These are phyloP conservation scores for Cryomyces minteri DNA, from an alignment of 495 filamentous ascomycete species.

Conservation along the genomic window DNA sequence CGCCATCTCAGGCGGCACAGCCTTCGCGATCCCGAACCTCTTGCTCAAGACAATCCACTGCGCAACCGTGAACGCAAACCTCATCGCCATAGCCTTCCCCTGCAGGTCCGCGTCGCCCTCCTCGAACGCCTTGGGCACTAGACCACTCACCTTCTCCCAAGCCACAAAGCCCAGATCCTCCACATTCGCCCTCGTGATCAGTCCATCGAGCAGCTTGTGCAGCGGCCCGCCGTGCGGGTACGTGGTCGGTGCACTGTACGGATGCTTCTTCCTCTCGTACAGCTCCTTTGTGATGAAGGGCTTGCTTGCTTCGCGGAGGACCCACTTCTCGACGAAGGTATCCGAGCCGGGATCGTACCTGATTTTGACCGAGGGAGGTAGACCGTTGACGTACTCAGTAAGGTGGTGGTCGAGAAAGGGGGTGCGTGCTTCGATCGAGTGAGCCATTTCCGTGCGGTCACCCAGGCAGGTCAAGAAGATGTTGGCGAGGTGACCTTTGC, in stretches of 20 bases:
- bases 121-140: conserved; percentile 18
- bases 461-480: conserved; percentile 26
- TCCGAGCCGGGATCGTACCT: conserved; percentile 13
- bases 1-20: neutral
- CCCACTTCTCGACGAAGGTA: conserved; percentile 27
- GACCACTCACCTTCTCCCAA: conserved; percentile 11
- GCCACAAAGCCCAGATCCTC: conserved; percentile 27
- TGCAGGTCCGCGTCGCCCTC: conserved; percentile 1
- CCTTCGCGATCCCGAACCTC: conserved; percentile 10
- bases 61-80: conserved; percentile 8
- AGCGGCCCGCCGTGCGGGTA: conserved; percentile 20
- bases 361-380: conserved; percentile 30
- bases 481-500: conserved; percentile 22
- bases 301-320: conserved; percentile 28
- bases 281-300: conserved; percentile 33
- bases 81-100: conserved; percentile 6
- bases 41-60: conserved; percentile 10
- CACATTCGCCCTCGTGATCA: conserved; percentile 23
- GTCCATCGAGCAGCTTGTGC: conserved; percentile 14
- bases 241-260: conserved; percentile 2
- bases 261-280: conserved; percentile 26
- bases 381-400: conserved; percentile 27
- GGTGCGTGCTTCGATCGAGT: conserved; percentile 27
- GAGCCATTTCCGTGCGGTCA: conserved; percentile 33
- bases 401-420: conserved; percentile 34